Conservation (phyloP, 208 protist genomes). For the Novymonas esmeraldas region DNA sequence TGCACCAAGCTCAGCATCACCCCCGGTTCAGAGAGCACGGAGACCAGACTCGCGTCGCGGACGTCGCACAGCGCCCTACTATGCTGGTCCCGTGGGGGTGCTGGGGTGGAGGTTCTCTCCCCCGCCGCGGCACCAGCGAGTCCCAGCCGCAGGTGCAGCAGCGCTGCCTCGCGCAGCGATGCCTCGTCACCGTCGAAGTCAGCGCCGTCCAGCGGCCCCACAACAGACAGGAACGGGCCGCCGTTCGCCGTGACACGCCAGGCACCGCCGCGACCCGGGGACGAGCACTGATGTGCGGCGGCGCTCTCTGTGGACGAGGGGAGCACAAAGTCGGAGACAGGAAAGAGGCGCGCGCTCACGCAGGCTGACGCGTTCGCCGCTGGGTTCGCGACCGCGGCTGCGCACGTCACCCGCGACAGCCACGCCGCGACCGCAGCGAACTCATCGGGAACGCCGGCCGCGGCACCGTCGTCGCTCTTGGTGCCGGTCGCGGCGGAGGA, state of each 20-base stretch:
- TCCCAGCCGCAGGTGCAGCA: constrained; percentile 9
- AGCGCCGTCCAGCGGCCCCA: constrained; percentile 16
- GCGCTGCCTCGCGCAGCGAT: constrained; percentile 11
- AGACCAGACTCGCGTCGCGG: background rate
- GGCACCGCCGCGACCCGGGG: background rate
- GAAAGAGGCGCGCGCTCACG: background rate
- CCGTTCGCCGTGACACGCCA: constrained; percentile 6
- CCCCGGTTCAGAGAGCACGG: constrained; percentile 14
- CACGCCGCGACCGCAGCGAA: background rate
- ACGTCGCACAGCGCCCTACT: background rate
- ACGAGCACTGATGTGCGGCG: background rate
- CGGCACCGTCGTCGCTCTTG: background rate
- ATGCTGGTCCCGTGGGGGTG: background rate
- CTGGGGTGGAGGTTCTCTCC: background rate
- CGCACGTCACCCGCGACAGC: background rate
- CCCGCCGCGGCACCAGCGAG: background rate
- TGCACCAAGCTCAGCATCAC: constrained; percentile 16
- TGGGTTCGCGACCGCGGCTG: background rate
- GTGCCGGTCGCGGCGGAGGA: no score
- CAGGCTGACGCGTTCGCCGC: background rate
- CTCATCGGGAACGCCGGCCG: background rate
- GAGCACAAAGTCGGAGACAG: background rate
- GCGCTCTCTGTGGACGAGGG: background rate
- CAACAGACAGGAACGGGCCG: constrained; percentile 1
- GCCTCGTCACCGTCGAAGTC: background rate